phyloP scores from a whole-genome alignment of 2,329 filamentous ascomycete species.

The Xenosphaeropsis pyriputrescens region DNA sequence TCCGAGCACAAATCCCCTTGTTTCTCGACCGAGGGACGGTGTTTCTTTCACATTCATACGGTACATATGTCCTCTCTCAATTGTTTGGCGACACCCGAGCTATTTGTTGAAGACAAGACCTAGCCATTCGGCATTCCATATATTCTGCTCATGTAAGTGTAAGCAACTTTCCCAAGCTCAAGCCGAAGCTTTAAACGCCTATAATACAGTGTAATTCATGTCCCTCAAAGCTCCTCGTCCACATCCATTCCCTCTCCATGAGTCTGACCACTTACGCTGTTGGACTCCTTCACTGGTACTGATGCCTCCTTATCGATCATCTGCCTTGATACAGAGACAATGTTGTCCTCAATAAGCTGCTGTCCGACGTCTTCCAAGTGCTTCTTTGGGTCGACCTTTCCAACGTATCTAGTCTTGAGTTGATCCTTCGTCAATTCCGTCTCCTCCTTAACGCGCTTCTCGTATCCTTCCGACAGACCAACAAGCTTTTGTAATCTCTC shows the following conservation, averaged over 20 bases:
- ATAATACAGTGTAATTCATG: slow-evolving; percentile 24
- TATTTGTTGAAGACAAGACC: too few relatives aligned
- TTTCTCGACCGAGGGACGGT: too few relatives aligned
- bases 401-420: slow-evolving; percentile 95
- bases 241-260: slow-evolving; percentile 17
- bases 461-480: slow-evolving; percentile 82
- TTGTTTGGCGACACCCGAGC: too few relatives aligned
- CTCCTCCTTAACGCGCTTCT: slow-evolving; percentile 98
- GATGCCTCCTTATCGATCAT: slow-evolving; percentile 99
- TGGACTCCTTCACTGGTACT: slow-evolving; percentile 57
- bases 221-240: slow-evolving; percentile 18
- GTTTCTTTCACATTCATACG: too few relatives aligned
- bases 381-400: slow-evolving; percentile 98
- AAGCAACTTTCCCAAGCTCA: too few relatives aligned
- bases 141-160: too few relatives aligned
- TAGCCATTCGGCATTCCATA: too few relatives aligned
- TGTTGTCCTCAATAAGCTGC: slow-evolving; percentile 97
- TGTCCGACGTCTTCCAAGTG: slow-evolving; percentile 95
- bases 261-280: slow-evolving; percentile 27
- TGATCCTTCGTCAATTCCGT: slow-evolving; percentile 95
- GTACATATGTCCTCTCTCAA: too few relatives aligned
- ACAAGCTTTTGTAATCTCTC: slow-evolving; percentile 82
- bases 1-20: too few relatives aligned
- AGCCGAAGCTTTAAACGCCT: slow-evolving; percentile 12
- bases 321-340: slow-evolving; percentile 92